These are phyloP conservation scores for Phytophthora foliorum DNA, from an alignment of 352 stramenopile species.

Conservation along the genomic window DNA sequence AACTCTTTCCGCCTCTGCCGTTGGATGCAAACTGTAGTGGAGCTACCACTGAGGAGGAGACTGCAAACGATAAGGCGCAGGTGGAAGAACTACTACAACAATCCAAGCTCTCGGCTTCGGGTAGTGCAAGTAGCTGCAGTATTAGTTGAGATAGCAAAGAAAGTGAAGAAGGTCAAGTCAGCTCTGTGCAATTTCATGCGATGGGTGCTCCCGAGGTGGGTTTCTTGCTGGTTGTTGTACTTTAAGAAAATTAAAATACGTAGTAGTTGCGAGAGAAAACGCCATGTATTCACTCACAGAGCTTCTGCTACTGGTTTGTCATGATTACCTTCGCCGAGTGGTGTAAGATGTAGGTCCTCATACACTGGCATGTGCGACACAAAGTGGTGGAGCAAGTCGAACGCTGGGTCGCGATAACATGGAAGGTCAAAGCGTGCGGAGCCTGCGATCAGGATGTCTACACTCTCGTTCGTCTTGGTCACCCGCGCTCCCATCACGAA, in stretches of 20 bases:
- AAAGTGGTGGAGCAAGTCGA: conserved; percentile 70
- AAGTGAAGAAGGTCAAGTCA: background rate
- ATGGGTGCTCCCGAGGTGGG: background rate
- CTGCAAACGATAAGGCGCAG: conserved; percentile 62
- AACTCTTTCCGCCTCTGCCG: conserved; percentile 78
- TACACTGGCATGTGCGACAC: conserved; percentile 62
- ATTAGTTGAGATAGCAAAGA: conserved; percentile 60
- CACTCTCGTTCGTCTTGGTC: conserved; percentile 26
- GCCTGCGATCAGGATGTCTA: conserved; percentile 52
- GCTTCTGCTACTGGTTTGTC: conserved; percentile 25
- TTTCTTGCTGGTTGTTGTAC: background rate
- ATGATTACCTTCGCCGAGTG: conserved; percentile 19
- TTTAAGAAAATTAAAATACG: too few species aligned
- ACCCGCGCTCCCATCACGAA: conserved; percentile 41
- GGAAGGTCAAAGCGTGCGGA: conserved; percentile 47
- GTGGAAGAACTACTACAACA: conserved; percentile 80
- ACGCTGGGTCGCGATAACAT: conserved; percentile 35
- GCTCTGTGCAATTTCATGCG: background rate
- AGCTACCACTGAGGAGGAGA: conserved; percentile 40
- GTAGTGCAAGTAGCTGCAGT: conserved; percentile 57
- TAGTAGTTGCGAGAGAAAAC: too few species aligned
- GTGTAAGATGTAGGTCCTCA: conserved; percentile 65
- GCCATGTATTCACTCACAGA: conserved; percentile 11
- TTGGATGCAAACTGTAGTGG: conserved; percentile 40
- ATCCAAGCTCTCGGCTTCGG: conserved; percentile 58